Evolutionary conservation across 2,329 filamentous ascomycete genomes (phyloP).

Genomic region (Trichoderma simmonsii): DNA sequence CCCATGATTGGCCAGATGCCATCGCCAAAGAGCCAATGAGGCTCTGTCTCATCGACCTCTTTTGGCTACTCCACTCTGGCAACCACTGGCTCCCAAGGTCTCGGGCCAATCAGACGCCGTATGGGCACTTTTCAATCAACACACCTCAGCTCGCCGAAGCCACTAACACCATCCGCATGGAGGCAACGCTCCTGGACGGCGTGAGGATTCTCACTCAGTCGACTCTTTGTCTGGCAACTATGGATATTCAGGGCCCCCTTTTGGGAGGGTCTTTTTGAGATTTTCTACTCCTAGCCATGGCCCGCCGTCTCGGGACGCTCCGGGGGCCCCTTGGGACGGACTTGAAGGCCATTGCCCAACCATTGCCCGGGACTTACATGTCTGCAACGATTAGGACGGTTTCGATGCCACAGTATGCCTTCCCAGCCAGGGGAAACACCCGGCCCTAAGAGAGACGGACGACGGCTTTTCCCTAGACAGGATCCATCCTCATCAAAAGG

Average conservation of each 20-base stretch:
- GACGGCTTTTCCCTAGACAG: conserved; percentile 20
- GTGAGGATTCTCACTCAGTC: conserved; percentile 16
- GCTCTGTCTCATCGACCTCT: conserved; percentile 14
- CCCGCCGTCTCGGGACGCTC: conserved; percentile 24
- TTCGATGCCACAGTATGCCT: conserved; percentile 11
- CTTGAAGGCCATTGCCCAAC: conserved; percentile 29
- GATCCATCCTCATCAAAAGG: conserved; percentile 7
- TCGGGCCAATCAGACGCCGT: conserved; percentile 31
- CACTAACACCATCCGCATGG: conserved; percentile 16
- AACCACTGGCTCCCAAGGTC: conserved; percentile 23
- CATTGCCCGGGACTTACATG: conserved; percentile 27
- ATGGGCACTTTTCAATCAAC: conserved; percentile 30
- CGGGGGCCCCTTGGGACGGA: conserved; percentile 19
- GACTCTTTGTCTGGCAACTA: conserved; percentile 18
- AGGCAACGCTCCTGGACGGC: conserved; percentile 9
- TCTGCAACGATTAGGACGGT: not conserved
- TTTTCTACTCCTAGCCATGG: conserved; percentile 25
- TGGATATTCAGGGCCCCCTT: conserved; percentile 21
- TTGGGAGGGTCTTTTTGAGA: conserved; percentile 21
- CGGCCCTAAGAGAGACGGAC: conserved; percentile 18
- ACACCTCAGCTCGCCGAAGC: conserved; percentile 33
- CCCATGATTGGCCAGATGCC: conserved; percentile 18
- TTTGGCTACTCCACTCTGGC: conserved; percentile 25
- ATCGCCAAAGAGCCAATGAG: conserved; percentile 24
- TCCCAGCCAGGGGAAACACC: conserved; percentile 25